Conservation (phyloP, 2,329 filamentous ascomycete genomes). For the Cercospora berteroae region DNA sequence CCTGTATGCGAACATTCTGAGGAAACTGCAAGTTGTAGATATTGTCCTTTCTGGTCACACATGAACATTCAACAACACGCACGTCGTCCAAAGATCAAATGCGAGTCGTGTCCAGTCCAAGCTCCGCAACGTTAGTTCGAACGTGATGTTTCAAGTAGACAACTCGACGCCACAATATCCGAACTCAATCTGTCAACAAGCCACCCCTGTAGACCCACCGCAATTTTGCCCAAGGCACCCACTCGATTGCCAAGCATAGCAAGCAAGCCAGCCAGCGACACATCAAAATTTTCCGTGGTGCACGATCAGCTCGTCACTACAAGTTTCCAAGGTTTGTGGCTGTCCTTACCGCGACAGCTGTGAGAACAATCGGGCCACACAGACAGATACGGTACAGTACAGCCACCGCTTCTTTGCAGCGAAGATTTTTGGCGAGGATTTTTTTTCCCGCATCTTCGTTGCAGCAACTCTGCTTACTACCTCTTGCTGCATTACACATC, state of each 20-base stretch:
- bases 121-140: background rate
- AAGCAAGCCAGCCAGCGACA: background rate
- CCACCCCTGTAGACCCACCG: background rate
- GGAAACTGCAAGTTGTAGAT: background rate
- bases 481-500: background rate
- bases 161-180: background rate
- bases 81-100: background rate
- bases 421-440: background rate
- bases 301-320: background rate
- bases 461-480: background rate
- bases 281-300: background rate
- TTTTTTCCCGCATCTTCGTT: background rate
- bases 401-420: background rate
- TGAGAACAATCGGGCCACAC: background rate
- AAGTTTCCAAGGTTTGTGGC: background rate
- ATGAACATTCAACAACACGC: background rate
- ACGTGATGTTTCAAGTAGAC: background rate
- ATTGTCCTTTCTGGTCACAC: too few species aligned
- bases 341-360: background rate
- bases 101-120: background rate
- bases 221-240: background rate
- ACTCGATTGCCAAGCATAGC: background rate
- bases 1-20: background rate
- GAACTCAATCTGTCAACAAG: background rate
- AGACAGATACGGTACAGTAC: background rate